Base-by-base conservation (phyloP, 2,329 filamentous ascomycete genomes). In the Tolypocladium nubicola region DNA sequence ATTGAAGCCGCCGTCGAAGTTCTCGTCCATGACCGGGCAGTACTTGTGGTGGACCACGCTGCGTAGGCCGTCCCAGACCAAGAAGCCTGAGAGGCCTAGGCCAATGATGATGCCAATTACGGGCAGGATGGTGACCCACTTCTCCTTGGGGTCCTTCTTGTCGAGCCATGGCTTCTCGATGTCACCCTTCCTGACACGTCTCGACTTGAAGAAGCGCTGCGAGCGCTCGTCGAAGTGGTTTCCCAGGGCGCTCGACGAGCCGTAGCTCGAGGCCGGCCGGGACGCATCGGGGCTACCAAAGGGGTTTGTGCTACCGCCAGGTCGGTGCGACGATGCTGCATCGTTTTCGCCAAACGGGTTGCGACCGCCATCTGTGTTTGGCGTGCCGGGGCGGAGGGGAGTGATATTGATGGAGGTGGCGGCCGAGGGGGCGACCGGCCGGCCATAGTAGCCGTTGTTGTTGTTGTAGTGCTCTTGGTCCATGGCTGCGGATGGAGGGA, bases 61-160 rank as follows among this genome's bases (percentile, higher is more conserved):
- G 54, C 75, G 74, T 43, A 92, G 68, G 4, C 90, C 90, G 62
- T 92, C 86, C 79, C 85, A 94, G 53, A 94, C 76, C 50, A 94
- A 73, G 65, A 92, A 82, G 1, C 79, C 89, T 1, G 86, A 82
- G 45, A 92, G 73, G 3, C 70, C 81, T 40, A 93, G 68, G 16
- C 90, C 90, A 16, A 91, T 60, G 3, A 85, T 53, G 54, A 94
- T 82, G 52, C 89, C 89, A 30, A 90, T 68, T 47, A 91, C 67
- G 2, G 89, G 89, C 58, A 95, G 80, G 61, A 93, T 90, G 2
- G 86, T 91, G 10, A 90, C 85, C 89, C 89, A 94, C 75, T 90
- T 94, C 77, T 93, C 88, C 69, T 85, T 87, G 14, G 87, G 85
- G 62, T 92, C 86, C 58, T 77, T 84, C 67, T 85, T 86, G n/a